Percentiles rank a stretch among this genome's conserved stretches.
Conservation (phyloP, 495 filamentous ascomycete species). For the Podospora pseudopauciseta region DNA sequence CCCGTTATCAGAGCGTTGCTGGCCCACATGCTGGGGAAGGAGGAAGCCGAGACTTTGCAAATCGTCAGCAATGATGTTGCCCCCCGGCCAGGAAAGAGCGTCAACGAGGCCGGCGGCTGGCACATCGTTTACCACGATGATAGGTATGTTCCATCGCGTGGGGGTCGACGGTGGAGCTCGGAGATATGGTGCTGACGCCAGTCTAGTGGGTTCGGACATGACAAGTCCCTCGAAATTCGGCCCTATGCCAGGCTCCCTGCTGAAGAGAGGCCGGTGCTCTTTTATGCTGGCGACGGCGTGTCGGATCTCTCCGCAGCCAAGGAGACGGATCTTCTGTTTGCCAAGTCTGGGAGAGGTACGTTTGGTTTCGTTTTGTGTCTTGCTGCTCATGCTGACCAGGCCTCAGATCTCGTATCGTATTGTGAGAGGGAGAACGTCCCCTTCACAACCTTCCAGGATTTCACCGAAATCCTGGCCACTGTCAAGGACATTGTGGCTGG, state of each 20-base stretch:
- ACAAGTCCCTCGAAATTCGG: slow-evolving; percentile 85
- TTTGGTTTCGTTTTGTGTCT: slow-evolving; percentile 1
- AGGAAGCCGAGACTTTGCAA: slow-evolving; percentile 66
- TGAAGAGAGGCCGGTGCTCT: slow-evolving; percentile 63
- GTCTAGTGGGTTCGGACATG: slow-evolving; percentile 77
- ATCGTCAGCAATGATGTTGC: slow-evolving; percentile 82
- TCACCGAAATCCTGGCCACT: slow-evolving; percentile 66
- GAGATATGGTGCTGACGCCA: slow-evolving; percentile 12
- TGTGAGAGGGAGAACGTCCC: slow-evolving; percentile 74
- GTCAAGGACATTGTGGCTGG: slow-evolving; percentile 69
- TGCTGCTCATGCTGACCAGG: slow-evolving; percentile 44
- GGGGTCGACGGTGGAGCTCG: slow-evolving; percentile 2
- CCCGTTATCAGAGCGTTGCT: slow-evolving; percentile 86
- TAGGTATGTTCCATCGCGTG: slow-evolving; percentile 46
- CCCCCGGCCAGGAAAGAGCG: slow-evolving; percentile 57
- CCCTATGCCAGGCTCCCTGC: slow-evolving; percentile 72
- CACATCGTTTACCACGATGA: slow-evolving; percentile 83
- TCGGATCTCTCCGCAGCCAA: slow-evolving; percentile 83
- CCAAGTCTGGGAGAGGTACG: slow-evolving; percentile 83
- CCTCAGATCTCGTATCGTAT: slow-evolving; percentile 79
- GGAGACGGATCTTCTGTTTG: slow-evolving; percentile 86
- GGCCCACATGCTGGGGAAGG: slow-evolving; percentile 68
- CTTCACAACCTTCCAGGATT: slow-evolving; percentile 78
- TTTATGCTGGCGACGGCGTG: slow-evolving; percentile 90
- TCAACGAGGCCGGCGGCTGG: slow-evolving; percentile 79